These are phyloP conservation scores for Venturiaceae sp. DNA, from an alignment of 2,329 filamentous ascomycete species.

Conservation along the genomic window DNA sequence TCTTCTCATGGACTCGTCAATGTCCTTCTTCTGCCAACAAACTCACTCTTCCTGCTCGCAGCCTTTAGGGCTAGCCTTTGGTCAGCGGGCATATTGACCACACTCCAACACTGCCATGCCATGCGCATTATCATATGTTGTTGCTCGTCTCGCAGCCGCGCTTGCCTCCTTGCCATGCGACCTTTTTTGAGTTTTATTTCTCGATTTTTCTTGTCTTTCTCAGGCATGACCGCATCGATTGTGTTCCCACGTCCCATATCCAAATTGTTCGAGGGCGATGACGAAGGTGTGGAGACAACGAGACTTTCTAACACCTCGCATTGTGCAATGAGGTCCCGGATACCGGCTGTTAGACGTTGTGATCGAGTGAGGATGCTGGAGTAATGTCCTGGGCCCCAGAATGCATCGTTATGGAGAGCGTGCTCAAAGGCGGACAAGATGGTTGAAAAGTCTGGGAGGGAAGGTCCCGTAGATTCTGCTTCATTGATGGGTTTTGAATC, in stretches of 20 bases:
- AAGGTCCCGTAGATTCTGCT: slow-evolving; percentile 14
- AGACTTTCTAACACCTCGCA: slow-evolving; percentile 32
- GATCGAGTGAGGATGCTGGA: slow-evolving; percentile 34
- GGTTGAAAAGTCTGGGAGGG: slow-evolving; percentile 11
- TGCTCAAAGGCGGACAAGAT: slow-evolving; percentile 28
- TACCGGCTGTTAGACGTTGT: slow-evolving; percentile 28
- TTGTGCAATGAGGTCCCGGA: slow-evolving; percentile 36
- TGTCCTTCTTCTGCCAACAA: neutral
- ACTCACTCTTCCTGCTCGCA: neutral
- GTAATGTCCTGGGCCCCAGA: slow-evolving; percentile 34
- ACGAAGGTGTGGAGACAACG: slow-evolving; percentile 19
- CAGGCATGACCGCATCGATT: neutral
- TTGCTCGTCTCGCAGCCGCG: slow-evolving; percentile 32
- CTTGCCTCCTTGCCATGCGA: slow-evolving; percentile 35
- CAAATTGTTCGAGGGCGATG: neutral
- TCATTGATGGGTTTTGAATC: neutral
- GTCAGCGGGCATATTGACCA: slow-evolving; percentile 3
- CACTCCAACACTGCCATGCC: slow-evolving; percentile 32
- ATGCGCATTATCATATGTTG: slow-evolving; percentile 30
- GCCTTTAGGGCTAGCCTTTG: neutral
- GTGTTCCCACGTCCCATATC: slow-evolving; percentile 1
- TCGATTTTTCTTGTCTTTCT: neutral
- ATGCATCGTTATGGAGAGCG: slow-evolving; percentile 30
- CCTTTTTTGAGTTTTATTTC: slow-evolving; percentile 27
- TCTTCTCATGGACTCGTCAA: neutral